These are phyloP conservation scores for Lanzia echinophila DNA, from an alignment of 2,329 filamentous ascomycete genomes.

Conservation along the genomic window DNA sequence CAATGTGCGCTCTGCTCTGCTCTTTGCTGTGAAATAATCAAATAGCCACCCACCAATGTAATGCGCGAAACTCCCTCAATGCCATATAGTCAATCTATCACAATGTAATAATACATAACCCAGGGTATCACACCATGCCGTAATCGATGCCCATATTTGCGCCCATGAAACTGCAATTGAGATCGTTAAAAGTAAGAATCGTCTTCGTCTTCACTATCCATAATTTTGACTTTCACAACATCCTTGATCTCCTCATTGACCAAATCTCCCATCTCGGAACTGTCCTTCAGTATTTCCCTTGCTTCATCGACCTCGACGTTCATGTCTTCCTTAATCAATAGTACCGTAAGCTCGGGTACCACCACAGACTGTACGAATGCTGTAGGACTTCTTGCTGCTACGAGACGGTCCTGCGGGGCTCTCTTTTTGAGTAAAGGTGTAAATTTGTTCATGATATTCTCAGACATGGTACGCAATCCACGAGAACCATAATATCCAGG, in stretches of 20 bases:
- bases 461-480: slow-evolving; percentile 65
- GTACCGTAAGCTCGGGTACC: slow-evolving; percentile 60
- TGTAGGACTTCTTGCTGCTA: slow-evolving; percentile 59
- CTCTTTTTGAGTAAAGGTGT: slow-evolving; percentile 53
- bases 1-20: too few relatives aligned
- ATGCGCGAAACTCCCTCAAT: background rate
- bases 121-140: background rate
- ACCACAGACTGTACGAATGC: slow-evolving; percentile 68
- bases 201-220: slow-evolving; percentile 27
- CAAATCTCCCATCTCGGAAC: slow-evolving; percentile 22
- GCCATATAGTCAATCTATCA: background rate
- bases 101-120: background rate
- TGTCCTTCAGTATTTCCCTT: slow-evolving; percentile 23
- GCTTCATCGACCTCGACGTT: slow-evolving; percentile 36
- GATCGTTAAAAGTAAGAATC: slow-evolving; percentile 1
- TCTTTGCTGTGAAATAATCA: too few relatives aligned
- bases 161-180: background rate
- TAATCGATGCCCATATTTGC: background rate
- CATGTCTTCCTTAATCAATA: slow-evolving; percentile 55
- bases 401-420: slow-evolving; percentile 56
- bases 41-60: too few relatives aligned
- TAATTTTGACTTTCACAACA: slow-evolving; percentile 52
- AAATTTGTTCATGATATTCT: slow-evolving; percentile 57
- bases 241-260: slow-evolving; percentile 45
- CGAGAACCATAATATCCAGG: slow-evolving; percentile 81